These are phyloP conservation scores for Penicillium parvum DNA, from an alignment of 495 filamentous ascomycete genomes.

Conservation along the genomic window DNA sequence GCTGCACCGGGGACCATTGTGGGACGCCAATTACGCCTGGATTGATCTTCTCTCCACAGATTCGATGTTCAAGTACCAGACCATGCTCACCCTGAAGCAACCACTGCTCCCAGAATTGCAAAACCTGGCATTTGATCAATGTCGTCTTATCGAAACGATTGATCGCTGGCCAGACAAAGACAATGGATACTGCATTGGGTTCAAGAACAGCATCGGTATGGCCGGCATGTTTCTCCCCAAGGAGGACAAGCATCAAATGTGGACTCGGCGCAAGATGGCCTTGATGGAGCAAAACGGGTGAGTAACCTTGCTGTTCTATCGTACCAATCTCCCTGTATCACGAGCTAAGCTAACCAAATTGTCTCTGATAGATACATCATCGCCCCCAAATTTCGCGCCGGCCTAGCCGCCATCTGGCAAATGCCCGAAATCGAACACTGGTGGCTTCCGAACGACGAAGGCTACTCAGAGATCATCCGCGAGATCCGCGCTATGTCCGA, in stretches of 20 bases:
- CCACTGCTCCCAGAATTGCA: constrained; percentile 51
- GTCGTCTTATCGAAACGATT: constrained; percentile 73
- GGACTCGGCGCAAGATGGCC: constrained; percentile 76
- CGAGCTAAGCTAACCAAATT: constrained; percentile 8
- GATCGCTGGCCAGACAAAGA: constrained; percentile 67
- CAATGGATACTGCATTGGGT: constrained; percentile 61
- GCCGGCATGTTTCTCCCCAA: constrained; percentile 72
- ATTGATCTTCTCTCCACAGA: constrained; percentile 75
- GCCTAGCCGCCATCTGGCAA: constrained; percentile 68
- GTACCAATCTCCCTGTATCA: not conserved
- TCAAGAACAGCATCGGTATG: constrained; percentile 74
- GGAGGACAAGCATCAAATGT: constrained; percentile 69
- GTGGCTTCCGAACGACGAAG: constrained; percentile 86
- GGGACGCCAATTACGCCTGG: constrained; percentile 66
- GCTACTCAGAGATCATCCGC: constrained; percentile 63
- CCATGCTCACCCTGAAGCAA: constrained; percentile 47
- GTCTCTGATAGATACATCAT: constrained; percentile 68
- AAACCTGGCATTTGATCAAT: constrained; percentile 62
- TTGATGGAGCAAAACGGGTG: constrained; percentile 78
- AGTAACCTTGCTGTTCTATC: constrained; percentile 30
- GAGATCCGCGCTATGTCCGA: constrained; percentile 73
- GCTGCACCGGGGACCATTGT: constrained; percentile 64
- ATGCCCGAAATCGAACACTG: constrained; percentile 65
- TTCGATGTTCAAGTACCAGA: constrained; percentile 76
- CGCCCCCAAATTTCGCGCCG: constrained; percentile 64